A percentile compares a stretch with the other conserved stretches of the same genome.
phyloP scores from a whole-genome alignment of 768 basidiomycete species.

The Ramaria rubella region DNA sequence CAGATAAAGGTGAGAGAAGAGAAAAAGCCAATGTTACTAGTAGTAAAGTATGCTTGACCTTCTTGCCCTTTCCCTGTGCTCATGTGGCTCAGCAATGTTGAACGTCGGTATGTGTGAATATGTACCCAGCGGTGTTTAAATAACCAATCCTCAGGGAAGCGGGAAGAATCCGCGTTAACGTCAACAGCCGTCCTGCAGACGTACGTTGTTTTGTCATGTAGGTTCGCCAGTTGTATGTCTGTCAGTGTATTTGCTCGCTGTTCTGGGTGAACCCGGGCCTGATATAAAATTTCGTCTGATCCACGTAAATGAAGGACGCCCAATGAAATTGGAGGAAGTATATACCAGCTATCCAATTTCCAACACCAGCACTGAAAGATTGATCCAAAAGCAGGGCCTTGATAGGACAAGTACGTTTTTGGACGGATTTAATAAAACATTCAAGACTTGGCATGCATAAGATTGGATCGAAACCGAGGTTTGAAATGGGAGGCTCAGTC shows the following conservation, averaged over 20 bases:
- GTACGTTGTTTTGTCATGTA: slow-evolving; percentile 47
- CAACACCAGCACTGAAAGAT: slow-evolving; percentile 73
- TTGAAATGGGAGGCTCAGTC: slow-evolving; percentile 61
- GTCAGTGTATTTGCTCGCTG: slow-evolving; percentile 53
- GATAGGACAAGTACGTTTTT: slow-evolving; percentile 55
- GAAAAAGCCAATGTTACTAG: slow-evolving; percentile 30
- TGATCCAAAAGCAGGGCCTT: slow-evolving; percentile 76
- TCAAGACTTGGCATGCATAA: slow-evolving; percentile 55
- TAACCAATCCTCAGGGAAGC: slow-evolving; percentile 63
- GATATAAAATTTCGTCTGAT: slow-evolving; percentile 66
- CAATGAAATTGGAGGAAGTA: slow-evolving; percentile 11
- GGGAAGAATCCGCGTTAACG: slow-evolving; percentile 60
- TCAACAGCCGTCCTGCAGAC: slow-evolving; percentile 58
- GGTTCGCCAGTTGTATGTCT: slow-evolving; percentile 38
- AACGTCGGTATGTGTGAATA: too few species aligned
- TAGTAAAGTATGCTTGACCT: slow-evolving; percentile 37
- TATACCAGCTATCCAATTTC: slow-evolving; percentile 76
- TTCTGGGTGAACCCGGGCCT: slow-evolving; percentile 67
- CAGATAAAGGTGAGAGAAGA: neutral
- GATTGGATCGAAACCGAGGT: slow-evolving; percentile 72
- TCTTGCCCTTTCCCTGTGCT: slow-evolving; percentile 53
- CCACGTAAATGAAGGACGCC: neutral
- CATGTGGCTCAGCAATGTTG: neutral
- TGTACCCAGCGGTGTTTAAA: slow-evolving; percentile 64
- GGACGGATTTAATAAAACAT: slow-evolving; percentile 42